Conservation (phyloP, 306 rosid species). For the Cucurbita maxima region DNA sequence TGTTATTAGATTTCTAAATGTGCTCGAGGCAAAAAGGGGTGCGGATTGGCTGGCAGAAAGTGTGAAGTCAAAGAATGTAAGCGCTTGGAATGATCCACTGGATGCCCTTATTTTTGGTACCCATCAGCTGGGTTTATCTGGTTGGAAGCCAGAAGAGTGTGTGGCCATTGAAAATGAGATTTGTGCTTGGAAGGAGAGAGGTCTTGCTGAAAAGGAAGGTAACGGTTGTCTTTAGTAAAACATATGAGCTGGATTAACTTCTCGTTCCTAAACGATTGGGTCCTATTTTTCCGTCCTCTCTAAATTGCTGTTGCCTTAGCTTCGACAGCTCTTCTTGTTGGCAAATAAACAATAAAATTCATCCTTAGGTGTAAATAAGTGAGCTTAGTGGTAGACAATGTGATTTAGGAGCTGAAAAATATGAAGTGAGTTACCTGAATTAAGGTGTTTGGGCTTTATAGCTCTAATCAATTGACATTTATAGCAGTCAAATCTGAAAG, state of each 20-base stretch:
- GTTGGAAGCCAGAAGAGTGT: conserved; percentile 88
- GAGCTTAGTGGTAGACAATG: too few relatives aligned
- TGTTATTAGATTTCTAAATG: conserved; percentile 60
- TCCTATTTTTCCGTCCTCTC: too few relatives aligned
- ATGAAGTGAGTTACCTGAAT: background rate
- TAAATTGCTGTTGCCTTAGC: too few relatives aligned
- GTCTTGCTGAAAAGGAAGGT: conserved; percentile 80
- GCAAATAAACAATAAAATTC: too few relatives aligned
- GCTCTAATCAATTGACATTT: background rate
- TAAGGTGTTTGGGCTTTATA: background rate
- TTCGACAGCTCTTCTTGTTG: too few relatives aligned
- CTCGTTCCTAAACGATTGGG: too few relatives aligned
- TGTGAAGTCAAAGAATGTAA: conserved; percentile 44
- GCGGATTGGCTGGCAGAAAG: conserved; percentile 57
- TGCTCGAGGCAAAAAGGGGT: conserved; percentile 68
- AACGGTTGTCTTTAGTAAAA: background rate
- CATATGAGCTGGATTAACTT: too few relatives aligned
- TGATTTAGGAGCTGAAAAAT: too few relatives aligned
- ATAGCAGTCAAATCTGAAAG: background rate
- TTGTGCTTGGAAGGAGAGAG: conserved; percentile 74
- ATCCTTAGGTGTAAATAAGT: too few relatives aligned
- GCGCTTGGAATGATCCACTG: conserved; percentile 74
- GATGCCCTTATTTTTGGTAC: conserved; percentile 65
- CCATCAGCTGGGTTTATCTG: conserved; percentile 64
- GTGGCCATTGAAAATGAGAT: conserved; percentile 79